Base-by-base conservation (phyloP, 805 yeast species). In the Metschnikowia borealis region DNA sequence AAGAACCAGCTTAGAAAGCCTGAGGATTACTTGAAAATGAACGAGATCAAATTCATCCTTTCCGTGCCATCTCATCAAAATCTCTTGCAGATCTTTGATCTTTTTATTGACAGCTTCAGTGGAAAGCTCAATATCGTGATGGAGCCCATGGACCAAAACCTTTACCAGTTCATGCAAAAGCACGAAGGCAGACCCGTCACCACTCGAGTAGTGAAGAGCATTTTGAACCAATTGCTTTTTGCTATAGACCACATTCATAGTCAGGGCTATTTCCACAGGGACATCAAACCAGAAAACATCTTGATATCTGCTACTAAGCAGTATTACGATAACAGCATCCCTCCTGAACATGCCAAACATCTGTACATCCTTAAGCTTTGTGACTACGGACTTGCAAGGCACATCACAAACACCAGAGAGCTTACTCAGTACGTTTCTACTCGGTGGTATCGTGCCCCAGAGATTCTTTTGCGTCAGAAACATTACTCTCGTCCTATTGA, bases 251-350 rank as follows among this genome's bases (percentile, higher is more conserved):
- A 92, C 65, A 89, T 92, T 49, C 99, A 89, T 61, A 64, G 67
- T 26, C 70, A 75, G 58, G 78, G 79, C 10, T 88, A 76, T 61
- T 84, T 84, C 61, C 98, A 92, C 65, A 79, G 99, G 50, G 99
- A 92, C 71, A 77, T 92, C 44, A 92, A 92, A 67, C 98, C 99
- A 0, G 97, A 92, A 62, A 92, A 92, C 66, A 85, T 92, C 23
- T 77, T 92, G 57, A 81, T 91, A 4, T 74, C 83, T 35, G 81
- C 84, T 20, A 68, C 85, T 5, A 66, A 69, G 37, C 75, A 75
- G 45, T 85, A 78, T 60, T 85, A 79, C 63, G 79, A 80, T 2
- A 60, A 56, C 8, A 59, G 64, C 21, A 63, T 79, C 17, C 84
- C 84, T 1, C 62, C 56, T 39, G 59, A 52, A 66, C 68, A 64